Base-by-base conservation (phyloP, 257 asterid species). In the Craterostigma plantagineum region DNA sequence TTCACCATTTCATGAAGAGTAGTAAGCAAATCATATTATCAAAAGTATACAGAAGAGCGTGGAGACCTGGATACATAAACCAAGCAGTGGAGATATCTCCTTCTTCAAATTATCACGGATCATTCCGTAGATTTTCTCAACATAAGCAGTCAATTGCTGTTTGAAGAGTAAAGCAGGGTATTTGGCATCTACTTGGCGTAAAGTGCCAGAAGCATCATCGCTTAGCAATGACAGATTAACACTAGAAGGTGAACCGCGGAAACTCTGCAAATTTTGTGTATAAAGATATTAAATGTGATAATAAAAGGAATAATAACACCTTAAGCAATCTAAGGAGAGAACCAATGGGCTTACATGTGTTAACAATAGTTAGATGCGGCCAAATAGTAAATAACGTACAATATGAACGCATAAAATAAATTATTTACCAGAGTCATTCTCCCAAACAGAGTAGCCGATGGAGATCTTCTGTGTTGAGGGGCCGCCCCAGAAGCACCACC, bases 81-180 rank as follows among this genome's bases (percentile, higher is more conserved):
- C 95, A 11, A 90, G 91, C 40, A 59, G 68, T 8, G 92, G 95
- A 49, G 95, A 73, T 48, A 82, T 82, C 63, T 82, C 95, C 60
- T 82, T 82, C 66, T 82, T 82, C 63, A 82, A 57, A 61, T 82
- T 82, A 60, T 82, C 95, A 7, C 95, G 85, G 15, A 82, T 66
- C 85, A 82, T 79, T 53, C 95, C 95, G 48, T 79, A 82, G 44
- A 79, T 79, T 64, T 82, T 82, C 58, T 82, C 95, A 37, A 79
- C 92, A 61, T 73, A 82, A 45, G 95, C 95, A 35, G 95, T 78
- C 50, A 81, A 58, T 62, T 81, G 94, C 58, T 81, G 94, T 52
- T 81, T 87, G 61, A 87, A 87, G 43, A 87, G 75, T 56, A 90
- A 66, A 12, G 99, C 95, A 23, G 99, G 99, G 78, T 90, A 90